Base-by-base conservation (phyloP, 768 basidiomycete species). In the Leccinum subgranulosum region DNA sequence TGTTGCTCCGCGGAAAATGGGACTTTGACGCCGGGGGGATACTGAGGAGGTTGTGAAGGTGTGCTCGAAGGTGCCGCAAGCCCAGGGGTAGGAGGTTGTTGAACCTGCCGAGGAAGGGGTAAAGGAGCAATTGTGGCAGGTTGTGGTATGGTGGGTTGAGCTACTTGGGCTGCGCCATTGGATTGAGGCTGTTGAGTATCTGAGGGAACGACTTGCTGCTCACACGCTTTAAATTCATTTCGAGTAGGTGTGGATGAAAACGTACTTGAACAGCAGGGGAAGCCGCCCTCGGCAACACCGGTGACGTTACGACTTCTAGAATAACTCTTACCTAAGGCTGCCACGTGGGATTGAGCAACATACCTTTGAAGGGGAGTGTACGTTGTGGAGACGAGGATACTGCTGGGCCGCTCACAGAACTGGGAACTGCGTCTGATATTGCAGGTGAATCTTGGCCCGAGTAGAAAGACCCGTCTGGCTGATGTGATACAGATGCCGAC, bases 401-500 rank as follows among this genome's bases (percentile, higher is more conserved):
- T 28, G 75, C 80, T 54, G 80, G 79, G 56, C 75, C 76, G 69
- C 78, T 71, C 56, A 72, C 67, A 57, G 76, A 74, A 45, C 75
- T 76, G 23, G 78, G 69, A 41, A 76, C 70, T 36, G 86, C 85
- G 64, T 92, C 88, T 46, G 88, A 90, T 60, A 90, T 68, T 62
- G 84, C 83, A 55, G 90, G 89, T 12, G 90, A 90, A 60, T 84
- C 83, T 68, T 86, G 81, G 11, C 81, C 82, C 48, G 87, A 88
- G 67, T 86, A 87, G 59, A 86, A 83, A 25, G 90, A 88, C 25
- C 82, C 85, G 34, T 82, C 78, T 4, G 78, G 86, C 52, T 85
- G 85, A 56, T 86, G 86, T 14, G 83, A 81, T 49, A 69, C 75
- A 49, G 81, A 81, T 31, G 89, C 87, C 25, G 82, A 90, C 17